Conservation (phyloP, 306 rosid species). For the Prosopis cineraria region DNA sequence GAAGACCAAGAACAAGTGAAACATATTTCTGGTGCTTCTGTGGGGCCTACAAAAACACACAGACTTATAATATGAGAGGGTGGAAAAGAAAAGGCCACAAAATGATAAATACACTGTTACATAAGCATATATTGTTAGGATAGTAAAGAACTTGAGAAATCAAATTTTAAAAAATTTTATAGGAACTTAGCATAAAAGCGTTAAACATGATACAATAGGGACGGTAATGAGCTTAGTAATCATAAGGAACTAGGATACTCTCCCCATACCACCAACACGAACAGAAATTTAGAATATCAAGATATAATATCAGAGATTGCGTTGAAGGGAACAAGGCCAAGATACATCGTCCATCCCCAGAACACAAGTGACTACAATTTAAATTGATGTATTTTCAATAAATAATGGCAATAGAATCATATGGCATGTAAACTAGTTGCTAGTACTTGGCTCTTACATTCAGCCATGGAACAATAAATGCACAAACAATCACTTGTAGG, state of each 20-base stretch:
- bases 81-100: not conserved
- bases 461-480: not conserved
- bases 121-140: not conserved
- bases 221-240: not conserved
- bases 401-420: not conserved
- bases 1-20: slow-evolving; percentile 85
- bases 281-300: not conserved
- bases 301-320: not conserved
- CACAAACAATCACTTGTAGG: not conserved
- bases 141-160: slow-evolving; percentile 1
- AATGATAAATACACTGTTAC: slow-evolving; percentile 6
- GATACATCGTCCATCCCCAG: not conserved
- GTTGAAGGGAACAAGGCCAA: not conserved
- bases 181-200: not conserved
- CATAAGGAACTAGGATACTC: not conserved
- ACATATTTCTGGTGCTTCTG: slow-evolving; percentile 94
- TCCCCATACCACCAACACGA: not conserved
- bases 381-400: not conserved
- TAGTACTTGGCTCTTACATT: not conserved
- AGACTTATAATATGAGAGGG: not conserved
- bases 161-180: not conserved
- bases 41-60: slow-evolving; percentile 68
- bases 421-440: not conserved
- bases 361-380: not conserved
- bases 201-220: not conserved